Percentiles rank a stretch among this genome's conserved stretches.
Conservation (phyloP, 768 basidiomycete species). For the Trametes cubensis region DNA sequence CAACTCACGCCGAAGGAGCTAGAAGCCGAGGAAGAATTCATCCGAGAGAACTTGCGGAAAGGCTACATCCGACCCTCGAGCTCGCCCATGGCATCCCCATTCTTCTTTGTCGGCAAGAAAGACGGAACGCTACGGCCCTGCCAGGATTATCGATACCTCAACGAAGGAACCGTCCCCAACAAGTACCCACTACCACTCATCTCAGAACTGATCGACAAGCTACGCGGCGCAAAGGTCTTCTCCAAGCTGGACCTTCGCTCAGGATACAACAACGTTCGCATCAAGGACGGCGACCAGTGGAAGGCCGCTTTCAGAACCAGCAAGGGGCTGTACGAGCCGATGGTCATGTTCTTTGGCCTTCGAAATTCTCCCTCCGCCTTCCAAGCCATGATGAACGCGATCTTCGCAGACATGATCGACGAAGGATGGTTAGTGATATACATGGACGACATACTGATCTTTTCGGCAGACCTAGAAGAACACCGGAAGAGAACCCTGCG, state of each 20-base stretch:
- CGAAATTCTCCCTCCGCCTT: constrained; percentile 5
- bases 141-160: too few relatives aligned
- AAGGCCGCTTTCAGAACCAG: constrained; percentile 40
- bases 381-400: constrained; percentile 20
- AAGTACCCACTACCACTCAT: too few relatives aligned
- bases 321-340: constrained; percentile 38
- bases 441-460: neutral
- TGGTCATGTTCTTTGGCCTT: constrained; percentile 35
- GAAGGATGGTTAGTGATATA: constrained; percentile 2
- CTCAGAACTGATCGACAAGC: too few relatives aligned
- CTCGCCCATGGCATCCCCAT: too few relatives aligned
- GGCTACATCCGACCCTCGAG: too few relatives aligned
- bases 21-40: too few relatives aligned
- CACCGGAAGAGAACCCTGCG: constrained; percentile 14
- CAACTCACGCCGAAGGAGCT: too few relatives aligned
- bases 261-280: constrained; percentile 43
- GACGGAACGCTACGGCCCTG: too few relatives aligned
- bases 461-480: neutral
- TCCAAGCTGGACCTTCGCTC: constrained; percentile 41
- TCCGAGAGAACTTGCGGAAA: too few relatives aligned
- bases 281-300: constrained; percentile 35
- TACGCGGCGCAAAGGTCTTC: too few relatives aligned
- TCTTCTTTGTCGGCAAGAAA: too few relatives aligned
- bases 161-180: too few relatives aligned
- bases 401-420: constrained; percentile 23